Evolutionary conservation across 768 basidiomycete species (phyloP).

Genomic region (Royoungia palumana): DNA sequence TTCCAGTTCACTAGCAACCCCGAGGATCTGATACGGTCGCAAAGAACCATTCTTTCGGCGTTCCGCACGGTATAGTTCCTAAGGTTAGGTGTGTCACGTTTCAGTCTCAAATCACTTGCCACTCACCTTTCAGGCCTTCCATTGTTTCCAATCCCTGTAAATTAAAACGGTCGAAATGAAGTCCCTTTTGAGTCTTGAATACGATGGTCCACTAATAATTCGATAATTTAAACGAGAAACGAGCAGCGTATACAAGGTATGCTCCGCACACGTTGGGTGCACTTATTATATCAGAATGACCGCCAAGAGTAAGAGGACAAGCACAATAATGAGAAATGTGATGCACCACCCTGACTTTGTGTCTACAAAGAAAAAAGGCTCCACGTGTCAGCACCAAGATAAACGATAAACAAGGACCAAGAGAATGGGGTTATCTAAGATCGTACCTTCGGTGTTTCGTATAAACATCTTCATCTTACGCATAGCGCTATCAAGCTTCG

Average conservation of each 20-base stretch:
- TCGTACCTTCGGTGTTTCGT: slow-evolving; percentile 72
- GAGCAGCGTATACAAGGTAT: slow-evolving; percentile 3
- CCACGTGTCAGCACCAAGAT: not conserved
- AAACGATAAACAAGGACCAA: not conserved
- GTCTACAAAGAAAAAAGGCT: slow-evolving; percentile 40
- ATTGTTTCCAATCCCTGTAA: not conserved
- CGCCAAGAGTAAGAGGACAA: slow-evolving; percentile 70
- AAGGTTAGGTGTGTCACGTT: not conserved
- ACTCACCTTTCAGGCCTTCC: not conserved
- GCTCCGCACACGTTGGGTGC: not conserved
- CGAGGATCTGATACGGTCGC: not conserved
- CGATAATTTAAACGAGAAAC: slow-evolving; percentile 16
- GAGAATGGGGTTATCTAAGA: no score
- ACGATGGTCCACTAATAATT: slow-evolving; percentile 1
- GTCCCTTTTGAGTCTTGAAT: not conserved
- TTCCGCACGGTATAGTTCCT: not conserved
- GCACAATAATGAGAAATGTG: slow-evolving; percentile 74
- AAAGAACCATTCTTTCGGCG: not conserved
- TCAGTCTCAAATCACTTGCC: not conserved
- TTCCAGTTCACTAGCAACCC: not conserved
- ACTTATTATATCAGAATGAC: slow-evolving; percentile 65
- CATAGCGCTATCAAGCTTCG: slow-evolving; percentile 63
- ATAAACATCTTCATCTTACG: slow-evolving; percentile 74
- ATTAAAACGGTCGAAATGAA: not conserved
- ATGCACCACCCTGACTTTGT: slow-evolving; percentile 91